Conservation (phyloP, 305 asterid genomes). For the Fraxinus latifolia region DNA sequence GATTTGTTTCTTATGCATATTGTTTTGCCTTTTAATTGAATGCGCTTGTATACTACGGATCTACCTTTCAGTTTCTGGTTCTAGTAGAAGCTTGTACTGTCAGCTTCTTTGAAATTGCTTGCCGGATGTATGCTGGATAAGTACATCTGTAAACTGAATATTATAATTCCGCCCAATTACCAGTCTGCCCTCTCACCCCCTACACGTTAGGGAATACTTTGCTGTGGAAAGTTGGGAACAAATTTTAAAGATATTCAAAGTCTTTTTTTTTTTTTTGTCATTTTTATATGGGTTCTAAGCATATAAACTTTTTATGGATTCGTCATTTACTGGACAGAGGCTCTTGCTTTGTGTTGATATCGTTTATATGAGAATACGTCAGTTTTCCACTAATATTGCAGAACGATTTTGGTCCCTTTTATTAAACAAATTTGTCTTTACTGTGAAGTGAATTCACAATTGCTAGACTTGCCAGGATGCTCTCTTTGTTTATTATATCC, state of each 20-base stretch:
- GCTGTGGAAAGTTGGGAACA: background rate
- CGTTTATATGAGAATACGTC: background rate
- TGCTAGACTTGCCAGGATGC: background rate
- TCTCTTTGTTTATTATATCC: background rate
- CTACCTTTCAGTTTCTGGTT: background rate
- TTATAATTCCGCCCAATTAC: background rate
- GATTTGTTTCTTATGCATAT: slow-evolving; percentile 10
- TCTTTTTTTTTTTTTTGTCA: background rate
- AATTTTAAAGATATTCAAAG: background rate
- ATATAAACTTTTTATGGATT: background rate
- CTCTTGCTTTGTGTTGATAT: background rate
- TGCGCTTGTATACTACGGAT: background rate
- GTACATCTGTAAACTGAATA: background rate
- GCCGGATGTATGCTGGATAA: background rate
- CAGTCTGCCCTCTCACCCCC: background rate
- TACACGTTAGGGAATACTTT: background rate
- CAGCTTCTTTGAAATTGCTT: background rate
- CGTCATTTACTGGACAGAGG: background rate
- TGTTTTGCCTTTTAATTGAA: background rate
- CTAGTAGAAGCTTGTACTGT: background rate
- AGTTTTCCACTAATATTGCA: background rate
- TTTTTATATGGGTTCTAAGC: background rate
- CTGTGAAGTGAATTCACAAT: background rate
- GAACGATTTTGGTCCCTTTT: background rate
- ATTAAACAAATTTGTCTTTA: background rate